Evolutionary conservation across 2,329 filamentous ascomycete genomes (phyloP).

Genomic region (Parastagonospora avenae): DNA sequence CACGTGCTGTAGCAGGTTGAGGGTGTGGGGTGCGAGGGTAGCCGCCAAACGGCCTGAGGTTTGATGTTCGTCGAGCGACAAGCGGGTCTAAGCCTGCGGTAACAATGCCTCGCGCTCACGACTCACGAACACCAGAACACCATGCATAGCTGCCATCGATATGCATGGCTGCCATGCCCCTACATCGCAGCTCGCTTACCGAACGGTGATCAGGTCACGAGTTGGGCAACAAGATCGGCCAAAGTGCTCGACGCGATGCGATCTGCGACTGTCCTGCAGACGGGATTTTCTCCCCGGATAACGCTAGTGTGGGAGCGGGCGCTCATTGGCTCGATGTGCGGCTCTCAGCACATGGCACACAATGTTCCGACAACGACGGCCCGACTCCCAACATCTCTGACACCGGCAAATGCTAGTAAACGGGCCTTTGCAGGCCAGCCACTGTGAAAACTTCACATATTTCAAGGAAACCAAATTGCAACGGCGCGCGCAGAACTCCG

Average conservation of each 20-base stretch:
- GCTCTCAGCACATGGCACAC: constrained; percentile 5
- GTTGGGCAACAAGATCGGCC: not conserved
- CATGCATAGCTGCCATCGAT: no score
- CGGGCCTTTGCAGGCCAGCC: constrained; percentile 11
- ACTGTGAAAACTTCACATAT: not conserved
- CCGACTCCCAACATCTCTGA: constrained; percentile 13
- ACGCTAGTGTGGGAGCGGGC: not conserved
- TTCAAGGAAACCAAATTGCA: not conserved
- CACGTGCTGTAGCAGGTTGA: no score
- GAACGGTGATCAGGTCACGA: not conserved
- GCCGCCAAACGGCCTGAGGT: no score
- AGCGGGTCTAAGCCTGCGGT: no score
- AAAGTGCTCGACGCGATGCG: not conserved
- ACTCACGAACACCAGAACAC: no score
- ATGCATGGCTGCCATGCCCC: no score
- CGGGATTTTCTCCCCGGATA: not conserved
- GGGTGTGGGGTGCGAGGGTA: no score
- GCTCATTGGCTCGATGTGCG: constrained; percentile 7
- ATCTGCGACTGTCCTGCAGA: not conserved
- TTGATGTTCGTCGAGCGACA: no score
- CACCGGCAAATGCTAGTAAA: constrained; percentile 4
- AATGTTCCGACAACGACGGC: constrained; percentile 11
- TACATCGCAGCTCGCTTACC: no score
- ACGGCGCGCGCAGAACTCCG: not conserved
- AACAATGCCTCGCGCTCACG: no score